Evolutionary conservation across 140 eudicot genomes (phyloP).

Genomic region (Stevia rebaudiana): DNA sequence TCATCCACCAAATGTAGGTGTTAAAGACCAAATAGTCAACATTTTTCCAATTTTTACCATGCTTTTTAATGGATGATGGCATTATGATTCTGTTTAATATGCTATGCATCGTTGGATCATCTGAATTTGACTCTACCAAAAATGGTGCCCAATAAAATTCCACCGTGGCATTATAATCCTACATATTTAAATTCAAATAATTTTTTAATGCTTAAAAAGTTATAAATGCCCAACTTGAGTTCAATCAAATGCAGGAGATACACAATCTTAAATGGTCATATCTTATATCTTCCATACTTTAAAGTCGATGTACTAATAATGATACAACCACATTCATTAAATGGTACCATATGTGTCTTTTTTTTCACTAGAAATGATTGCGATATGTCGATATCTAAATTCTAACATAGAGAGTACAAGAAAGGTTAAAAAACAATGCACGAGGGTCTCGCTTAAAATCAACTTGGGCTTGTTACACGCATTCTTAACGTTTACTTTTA

Average conservation of each 20-base stretch:
- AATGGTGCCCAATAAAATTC: slow-evolving; percentile 97
- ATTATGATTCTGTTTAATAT: slow-evolving; percentile 61
- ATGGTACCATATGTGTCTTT: neutral
- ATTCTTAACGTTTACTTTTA: no score
- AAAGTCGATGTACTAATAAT: neutral
- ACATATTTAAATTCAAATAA: slow-evolving; percentile 6
- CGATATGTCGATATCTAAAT: no score
- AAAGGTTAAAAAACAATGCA: no score
- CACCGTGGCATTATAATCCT: slow-evolving; percentile 87
- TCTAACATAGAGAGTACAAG: no score
- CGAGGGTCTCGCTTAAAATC: no score
- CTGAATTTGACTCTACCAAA: slow-evolving; percentile 81
- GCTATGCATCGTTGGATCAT: slow-evolving; percentile 76
- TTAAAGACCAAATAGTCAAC: slow-evolving; percentile 74
- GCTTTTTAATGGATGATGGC: slow-evolving; percentile 71
- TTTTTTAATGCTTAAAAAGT: neutral
- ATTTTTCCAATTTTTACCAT: slow-evolving; percentile 62
- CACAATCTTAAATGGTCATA: slow-evolving; percentile 7
- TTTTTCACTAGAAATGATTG: neutral
- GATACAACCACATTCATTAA: slow-evolving; percentile 5
- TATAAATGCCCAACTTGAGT: slow-evolving; percentile 15
- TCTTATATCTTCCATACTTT: slow-evolving; percentile 10
- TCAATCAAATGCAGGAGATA: slow-evolving; percentile 2
- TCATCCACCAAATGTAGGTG: slow-evolving; percentile 95
- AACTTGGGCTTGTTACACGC: no score